Evolutionary conservation across 176 grass and related monocot species (phyloP).

Genomic region (Oryza officinalis): DNA sequence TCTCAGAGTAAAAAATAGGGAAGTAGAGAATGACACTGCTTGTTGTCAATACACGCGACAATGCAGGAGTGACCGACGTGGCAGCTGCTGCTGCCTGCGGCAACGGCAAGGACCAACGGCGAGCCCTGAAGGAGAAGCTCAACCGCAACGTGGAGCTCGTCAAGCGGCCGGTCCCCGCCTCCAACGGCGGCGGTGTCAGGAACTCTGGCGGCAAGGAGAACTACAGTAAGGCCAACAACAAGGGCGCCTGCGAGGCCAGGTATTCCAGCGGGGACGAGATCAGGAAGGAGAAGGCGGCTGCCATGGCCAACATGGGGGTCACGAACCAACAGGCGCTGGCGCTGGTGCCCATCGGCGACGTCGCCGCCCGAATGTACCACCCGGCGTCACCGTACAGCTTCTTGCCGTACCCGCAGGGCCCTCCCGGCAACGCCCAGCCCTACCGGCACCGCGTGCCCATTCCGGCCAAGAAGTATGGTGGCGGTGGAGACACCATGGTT

Average conservation of each 20-base stretch:
- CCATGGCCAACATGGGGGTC: background rate
- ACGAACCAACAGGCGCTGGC: background rate
- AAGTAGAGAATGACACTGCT: too few relatives aligned
- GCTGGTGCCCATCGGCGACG: background rate
- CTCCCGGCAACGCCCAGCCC: background rate
- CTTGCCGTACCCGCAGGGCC: background rate
- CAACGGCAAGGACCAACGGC: background rate
- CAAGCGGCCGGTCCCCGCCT: background rate
- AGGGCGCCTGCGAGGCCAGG: background rate
- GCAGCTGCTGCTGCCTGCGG: background rate
- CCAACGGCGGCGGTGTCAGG: background rate
- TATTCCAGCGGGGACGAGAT: too few relatives aligned
- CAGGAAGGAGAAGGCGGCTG: background rate
- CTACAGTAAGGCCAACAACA: background rate
- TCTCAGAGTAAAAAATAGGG: too few relatives aligned
- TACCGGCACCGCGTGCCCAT: too few relatives aligned
- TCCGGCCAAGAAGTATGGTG: too few relatives aligned
- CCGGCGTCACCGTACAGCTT: background rate
- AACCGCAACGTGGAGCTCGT: slow-evolving; percentile 1
- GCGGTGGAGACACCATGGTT: too few relatives aligned
- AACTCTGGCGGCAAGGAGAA: background rate
- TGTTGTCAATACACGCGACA: too few relatives aligned
- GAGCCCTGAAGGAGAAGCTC: background rate
- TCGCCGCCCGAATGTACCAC: too few relatives aligned
- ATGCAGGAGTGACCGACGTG: background rate